Evolutionary conservation across 768 basidiomycete species (phyloP), one percentile per base, ranked within the genome.

Genomic region (Mycena haematopus): DNA sequence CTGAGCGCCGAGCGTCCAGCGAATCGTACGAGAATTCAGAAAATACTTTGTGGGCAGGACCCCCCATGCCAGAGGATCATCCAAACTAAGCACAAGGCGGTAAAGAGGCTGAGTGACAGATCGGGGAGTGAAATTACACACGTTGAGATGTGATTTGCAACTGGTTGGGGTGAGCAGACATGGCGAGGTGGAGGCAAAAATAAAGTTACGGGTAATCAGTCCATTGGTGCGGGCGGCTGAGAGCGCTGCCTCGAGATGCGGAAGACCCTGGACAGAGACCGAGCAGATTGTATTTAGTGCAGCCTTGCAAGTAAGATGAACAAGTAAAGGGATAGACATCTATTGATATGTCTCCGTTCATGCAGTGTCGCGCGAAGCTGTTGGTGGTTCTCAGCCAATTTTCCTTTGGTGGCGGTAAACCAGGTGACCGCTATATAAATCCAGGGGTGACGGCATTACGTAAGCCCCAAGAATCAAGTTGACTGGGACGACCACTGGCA

Each of bases 71-170:
- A 95, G 72, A 2, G 92, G 92, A 69, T 93, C 92, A 70, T 95
- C 93, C 54, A 93, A 79, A 22, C 91, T 95, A 70, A 29, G 27
- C 38, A 38, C n/a, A 15, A 42, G 40, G 40, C n/a, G 19, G 52
- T 54, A 63, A 21, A 22, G 35, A 22, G 38, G 27, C 40, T 62
- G 42, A 51, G 38, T 35, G 53, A 44, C 53, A 35, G 53, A 51
- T 49, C 46, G 29, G 17, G 52, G 22, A n/a, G 36, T 9, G 40
- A 36, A 29, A 52, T 25, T 52, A 80, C 88, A 58, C 73, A 95
- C 89, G 93, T 95, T 52, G 96, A 97, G 57, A 96, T 87, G 72
- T 99, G 96, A 75, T 99, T 99, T 59, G 90, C 87, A 50, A 97
- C 95, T 96, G 66, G 42, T 56, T 58, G 27, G 63, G 55, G 58